Evolutionary conservation across 345 rosid genomes (phyloP), one percentile per base, ranked within the genome.

Genomic region (Arabidopsis arenosa): DNA sequence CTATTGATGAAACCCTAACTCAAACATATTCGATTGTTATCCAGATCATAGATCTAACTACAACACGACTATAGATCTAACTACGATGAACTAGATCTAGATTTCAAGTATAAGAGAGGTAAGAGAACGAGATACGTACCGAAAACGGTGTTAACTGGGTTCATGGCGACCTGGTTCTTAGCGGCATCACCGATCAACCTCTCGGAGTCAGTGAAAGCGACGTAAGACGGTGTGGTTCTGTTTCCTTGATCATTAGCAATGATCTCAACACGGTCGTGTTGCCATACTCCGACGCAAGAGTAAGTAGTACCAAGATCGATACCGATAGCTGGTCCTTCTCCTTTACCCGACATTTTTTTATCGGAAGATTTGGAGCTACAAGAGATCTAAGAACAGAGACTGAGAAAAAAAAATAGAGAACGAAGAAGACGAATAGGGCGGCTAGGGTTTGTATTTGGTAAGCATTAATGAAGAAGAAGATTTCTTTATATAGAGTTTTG

Each of bases 101-200:
- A 66, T 77, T n/a, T 8, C 3, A 35, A 39, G 5, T 14, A 17
- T 5, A 0, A 2, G 5, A 61, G 4, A 36, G 3, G 2, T 23
- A 4, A 6, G 28, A 15, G 45, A 57, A 0, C 1, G 52, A 81
- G 39, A 66, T 15, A 43, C 86, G 77, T 81, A 89, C 90, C 91
- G 35, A 85, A 89, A 23, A 87, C 94, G 55, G 94, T 87, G 84
- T 89, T 89, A 5, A 81, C 6, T 0, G 93, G 93, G 82, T 88
- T 88, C 91, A 87, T 89, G 78, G 91, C 91, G 66, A 89, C 94
- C 85, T 89, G 94, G 35, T 89, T 89, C 88, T 89, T 89, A 7
- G 93, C 93, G 0, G 93, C 93, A 80, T 87, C 94, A 8, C 91
- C 94, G 15, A 87, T 87, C 83, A 89, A 78, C 72, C 94, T 83